Evolutionary conservation across 257 asterid species (phyloP).

Genomic region (Solanum rostratum): DNA sequence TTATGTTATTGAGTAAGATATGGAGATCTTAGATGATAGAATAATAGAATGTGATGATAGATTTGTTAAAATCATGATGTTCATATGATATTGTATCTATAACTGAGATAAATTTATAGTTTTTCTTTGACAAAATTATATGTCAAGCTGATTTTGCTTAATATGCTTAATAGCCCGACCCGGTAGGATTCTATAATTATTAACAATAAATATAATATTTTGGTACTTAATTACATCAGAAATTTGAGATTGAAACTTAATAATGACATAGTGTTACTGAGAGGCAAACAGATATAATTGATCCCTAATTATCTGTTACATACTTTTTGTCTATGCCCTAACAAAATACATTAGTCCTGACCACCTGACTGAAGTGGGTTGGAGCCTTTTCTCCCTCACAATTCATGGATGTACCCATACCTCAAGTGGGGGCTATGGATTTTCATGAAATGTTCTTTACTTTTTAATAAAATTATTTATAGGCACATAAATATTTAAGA

Average conservation of each 20-base stretch:
- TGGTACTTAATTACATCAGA: background rate
- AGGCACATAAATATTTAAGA: background rate
- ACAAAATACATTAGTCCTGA: background rate
- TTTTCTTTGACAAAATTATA: no score
- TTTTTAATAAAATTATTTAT: background rate
- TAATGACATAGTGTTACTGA: background rate
- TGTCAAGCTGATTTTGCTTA: background rate
- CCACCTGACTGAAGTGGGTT: background rate
- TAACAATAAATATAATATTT: background rate
- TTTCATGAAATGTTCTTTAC: background rate
- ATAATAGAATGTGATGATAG: background rate
- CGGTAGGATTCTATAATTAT: background rate
- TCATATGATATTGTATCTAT: background rate
- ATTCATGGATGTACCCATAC: background rate
- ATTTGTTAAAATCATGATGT: background rate
- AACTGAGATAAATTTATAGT: background rate
- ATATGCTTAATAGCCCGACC: background rate
- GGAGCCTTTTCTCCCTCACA: background rate
- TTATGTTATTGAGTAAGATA: background rate
- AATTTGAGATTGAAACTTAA: no score
- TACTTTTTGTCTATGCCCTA: background rate
- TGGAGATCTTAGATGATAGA: background rate
- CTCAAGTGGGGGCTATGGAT: background rate
- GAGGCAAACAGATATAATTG: background rate
- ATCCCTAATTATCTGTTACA: background rate